Evolutionary conservation across 805 yeast species (phyloP), one percentile per base, ranked within the genome.

Genomic region (Danielia oregonensis): DNA sequence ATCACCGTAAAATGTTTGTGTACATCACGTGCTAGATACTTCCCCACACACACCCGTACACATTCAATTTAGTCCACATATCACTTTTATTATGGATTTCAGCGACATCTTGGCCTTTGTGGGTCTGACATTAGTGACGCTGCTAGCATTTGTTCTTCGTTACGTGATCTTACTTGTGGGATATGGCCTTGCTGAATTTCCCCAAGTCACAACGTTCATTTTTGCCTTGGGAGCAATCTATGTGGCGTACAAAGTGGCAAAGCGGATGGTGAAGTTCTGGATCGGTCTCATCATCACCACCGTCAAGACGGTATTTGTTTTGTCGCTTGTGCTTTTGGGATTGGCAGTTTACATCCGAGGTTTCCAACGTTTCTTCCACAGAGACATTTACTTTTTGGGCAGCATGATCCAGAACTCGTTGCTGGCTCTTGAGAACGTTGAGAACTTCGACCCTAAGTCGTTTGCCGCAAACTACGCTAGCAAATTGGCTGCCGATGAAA

Each of bases 181-280:
- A 29, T 29, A 29, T 14, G 18, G 22, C 9, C 15, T 23, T 11
- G 16, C 18, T 13, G 11, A 16, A 7, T 29, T 17, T 12, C 30
- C 30, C 16, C 22, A 12, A 6, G 22, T n/a, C 6, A 14, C 27
- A n/a, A 15, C 21, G 6, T 12, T 37, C 8, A 23, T 30, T 24
- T 24, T 33, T 29, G 14, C 30, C 7, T 24, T 42, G 24, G 19
- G 33, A 3, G 37, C 32, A 24, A 13, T 25, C n/a, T 44, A 42
- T 23, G 3, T 42, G n/a, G 14, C 29, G 16, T 42, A 40, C 32
- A 29, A 29, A 12, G 15, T 36, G 27, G 26, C 34, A 29, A 32
- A 28, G 21, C 14, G 46, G 19, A 35, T 44, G 24, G 4, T 44
- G 17, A 19, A 32, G 27, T 25, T 42, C 17, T 44, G 48, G 48